These are phyloP conservation scores for Russula emetica DNA, from an alignment of 768 basidiomycete species.

Conservation along the genomic window DNA sequence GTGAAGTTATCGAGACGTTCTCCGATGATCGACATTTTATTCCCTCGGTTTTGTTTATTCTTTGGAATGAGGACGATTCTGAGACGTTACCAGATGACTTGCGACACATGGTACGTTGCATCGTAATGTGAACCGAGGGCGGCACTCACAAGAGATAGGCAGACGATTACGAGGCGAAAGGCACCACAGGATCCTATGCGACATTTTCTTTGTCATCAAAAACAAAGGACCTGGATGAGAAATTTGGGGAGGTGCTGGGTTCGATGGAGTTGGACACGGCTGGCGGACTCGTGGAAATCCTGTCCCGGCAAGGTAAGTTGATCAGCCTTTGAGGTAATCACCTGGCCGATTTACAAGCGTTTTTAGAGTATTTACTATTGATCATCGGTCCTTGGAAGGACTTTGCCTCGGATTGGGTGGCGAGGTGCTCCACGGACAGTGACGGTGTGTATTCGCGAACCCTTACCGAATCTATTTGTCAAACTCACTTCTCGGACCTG, in stretches of 20 bases:
- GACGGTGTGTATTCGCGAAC: conserved; percentile 41
- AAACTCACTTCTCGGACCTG: background rate
- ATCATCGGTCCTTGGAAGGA: conserved; percentile 19
- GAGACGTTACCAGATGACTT: conserved; percentile 46
- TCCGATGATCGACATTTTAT: conserved; percentile 54
- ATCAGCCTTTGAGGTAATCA: background rate
- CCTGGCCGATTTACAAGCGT: background rate
- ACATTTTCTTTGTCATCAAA: conserved; percentile 50
- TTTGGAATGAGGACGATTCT: conserved; percentile 51
- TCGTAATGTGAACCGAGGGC: background rate
- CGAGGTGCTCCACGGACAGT: conserved; percentile 34
- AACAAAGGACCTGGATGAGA: conserved; percentile 55
- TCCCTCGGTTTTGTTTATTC: conserved; percentile 57
- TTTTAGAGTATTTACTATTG: conserved; percentile 17
- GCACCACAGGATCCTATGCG: conserved; percentile 39
- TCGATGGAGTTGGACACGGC: conserved; percentile 49
- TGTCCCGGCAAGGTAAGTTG: conserved; percentile 45
- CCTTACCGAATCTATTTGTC: background rate
- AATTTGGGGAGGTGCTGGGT: conserved; percentile 44
- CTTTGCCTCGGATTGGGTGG: conserved; percentile 21
- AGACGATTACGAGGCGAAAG: conserved; percentile 44
- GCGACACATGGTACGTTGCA: conserved; percentile 50
- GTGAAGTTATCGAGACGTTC: conserved; percentile 55
- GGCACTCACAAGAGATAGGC: conserved; percentile 38
- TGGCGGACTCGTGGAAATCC: conserved; percentile 49